phyloP scores from a whole-genome alignment of 176 grass and related monocot species.

The Stipa capillata region DNA sequence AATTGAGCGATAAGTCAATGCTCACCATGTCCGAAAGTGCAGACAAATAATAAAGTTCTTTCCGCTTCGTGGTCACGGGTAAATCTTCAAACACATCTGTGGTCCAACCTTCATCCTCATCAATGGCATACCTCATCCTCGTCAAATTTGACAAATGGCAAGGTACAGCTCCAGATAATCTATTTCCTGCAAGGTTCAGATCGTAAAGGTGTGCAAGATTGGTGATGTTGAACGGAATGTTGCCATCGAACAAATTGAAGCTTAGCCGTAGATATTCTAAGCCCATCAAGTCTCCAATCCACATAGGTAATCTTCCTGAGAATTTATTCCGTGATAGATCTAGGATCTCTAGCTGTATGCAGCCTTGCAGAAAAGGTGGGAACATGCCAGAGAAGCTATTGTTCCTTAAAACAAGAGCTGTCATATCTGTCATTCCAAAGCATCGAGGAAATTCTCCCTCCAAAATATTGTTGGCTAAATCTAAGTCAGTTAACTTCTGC shows the following conservation, averaged over 20 bases:
- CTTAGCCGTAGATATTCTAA: background rate
- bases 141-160: too few relatives aligned
- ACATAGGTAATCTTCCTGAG: too few relatives aligned
- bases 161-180: too few relatives aligned
- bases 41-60: too few relatives aligned
- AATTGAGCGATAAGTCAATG: too few relatives aligned
- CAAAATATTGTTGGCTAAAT: background rate
- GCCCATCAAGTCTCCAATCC: too few relatives aligned
- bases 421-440: rapidly evolving
- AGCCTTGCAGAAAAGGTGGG: background rate
- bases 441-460: background rate
- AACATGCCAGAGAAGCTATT: conserved; percentile 25
- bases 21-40: too few relatives aligned
- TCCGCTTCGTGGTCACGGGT: too few relatives aligned
- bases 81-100: too few relatives aligned
- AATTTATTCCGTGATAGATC: conserved; percentile 21
- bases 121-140: too few relatives aligned
- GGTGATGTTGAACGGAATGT: background rate
- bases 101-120: too few relatives aligned
- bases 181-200: too few relatives aligned
- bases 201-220: background rate
- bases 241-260: background rate
- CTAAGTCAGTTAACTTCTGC: rapidly evolving
- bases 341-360: background rate
- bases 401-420: background rate